Evolutionary conservation across 2,329 filamentous ascomycete species (phyloP), one percentile per base, ranked within the genome.

Genomic region (Verticillium nonalfalfae): DNA sequence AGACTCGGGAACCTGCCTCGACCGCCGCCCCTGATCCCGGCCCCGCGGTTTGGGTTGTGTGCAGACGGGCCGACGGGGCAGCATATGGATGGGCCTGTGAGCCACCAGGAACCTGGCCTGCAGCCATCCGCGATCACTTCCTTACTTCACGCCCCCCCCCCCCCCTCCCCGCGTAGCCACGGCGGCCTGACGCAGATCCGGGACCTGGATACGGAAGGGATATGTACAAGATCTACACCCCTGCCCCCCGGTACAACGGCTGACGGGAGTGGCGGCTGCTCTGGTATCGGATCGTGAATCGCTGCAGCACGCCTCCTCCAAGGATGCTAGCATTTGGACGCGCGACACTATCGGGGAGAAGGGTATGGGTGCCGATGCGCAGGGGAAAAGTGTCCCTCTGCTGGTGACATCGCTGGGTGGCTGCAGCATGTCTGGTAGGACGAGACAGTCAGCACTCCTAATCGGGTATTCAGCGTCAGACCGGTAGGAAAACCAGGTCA

Each of bases 151-250:
- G 45, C 62, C 40, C 36, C 13, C 55, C 52, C 55, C 52, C 31
- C 55, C 52, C 21, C 21, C 31, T 56, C 40, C 36, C 59, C 59
- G 55, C 59, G 59, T 56, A 58, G 57, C 36, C 56, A 38, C 50
- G 14, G 58, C 62, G 60, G 62, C 36, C 61, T 63, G 62, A 33
- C 63, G 63, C 63, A 64, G 63, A 64, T 64, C 62, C n/a, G 45
- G 18, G 45, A 18, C 45, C 11, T 18, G 45, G 45, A 18, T 26
- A 10, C 45, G 45, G 45, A 52, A 18, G 18, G 45, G 18, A 36
- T 7, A 36, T 36, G 13, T 18, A 10, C 11, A 52, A 21, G 45
- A 21, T 18, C 4, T 52, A 36, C 35, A 52, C 45, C 18, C 40
- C 18, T n/a, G 18, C 45, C 39, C 39, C 39, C 18, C 7, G n/a